Conservation (phyloP, 495 filamentous ascomycete genomes). For the Tuber melanosporum region DNA sequence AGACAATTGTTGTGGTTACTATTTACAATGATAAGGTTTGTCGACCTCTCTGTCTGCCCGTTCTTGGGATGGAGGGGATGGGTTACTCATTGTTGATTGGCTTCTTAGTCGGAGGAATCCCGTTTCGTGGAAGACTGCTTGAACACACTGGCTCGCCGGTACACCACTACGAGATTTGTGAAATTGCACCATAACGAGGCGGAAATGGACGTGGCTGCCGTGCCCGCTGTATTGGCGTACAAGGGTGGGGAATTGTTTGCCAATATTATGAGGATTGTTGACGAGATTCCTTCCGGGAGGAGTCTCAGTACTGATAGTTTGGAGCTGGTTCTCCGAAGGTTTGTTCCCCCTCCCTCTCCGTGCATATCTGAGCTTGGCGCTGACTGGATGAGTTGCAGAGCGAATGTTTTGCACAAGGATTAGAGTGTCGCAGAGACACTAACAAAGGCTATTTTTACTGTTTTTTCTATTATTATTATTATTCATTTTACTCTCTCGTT, state of each 20-base stretch:
- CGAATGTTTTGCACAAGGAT: conserved; percentile 35
- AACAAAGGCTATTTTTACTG: not conserved
- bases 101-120: conserved; percentile 62
- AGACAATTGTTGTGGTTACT: conserved; percentile 86
- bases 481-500: not conserved
- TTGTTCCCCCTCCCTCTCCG: conserved; percentile 34
- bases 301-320: conserved; percentile 55
- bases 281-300: conserved; percentile 68
- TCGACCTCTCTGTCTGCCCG: conserved; percentile 4
- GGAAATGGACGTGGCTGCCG: conserved; percentile 85
- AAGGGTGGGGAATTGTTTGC: conserved; percentile 81
- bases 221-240: conserved; percentile 86
- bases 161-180: conserved; percentile 73
- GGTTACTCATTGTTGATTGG: not conserved
- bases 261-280: conserved; percentile 76
- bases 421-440: conserved; percentile 1
- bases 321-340: conserved; percentile 58
- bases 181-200: conserved; percentile 88
- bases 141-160: conserved; percentile 58
- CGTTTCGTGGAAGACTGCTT: conserved; percentile 70
- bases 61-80: not conserved
- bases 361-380: not conserved
- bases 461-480: not conserved
- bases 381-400: conserved; percentile 19
- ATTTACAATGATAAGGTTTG: conserved; percentile 83